These are phyloP conservation scores for Sporisorium sorghi DNA, from an alignment of 1,284 basidiomycete species.

Conservation along the genomic window DNA sequence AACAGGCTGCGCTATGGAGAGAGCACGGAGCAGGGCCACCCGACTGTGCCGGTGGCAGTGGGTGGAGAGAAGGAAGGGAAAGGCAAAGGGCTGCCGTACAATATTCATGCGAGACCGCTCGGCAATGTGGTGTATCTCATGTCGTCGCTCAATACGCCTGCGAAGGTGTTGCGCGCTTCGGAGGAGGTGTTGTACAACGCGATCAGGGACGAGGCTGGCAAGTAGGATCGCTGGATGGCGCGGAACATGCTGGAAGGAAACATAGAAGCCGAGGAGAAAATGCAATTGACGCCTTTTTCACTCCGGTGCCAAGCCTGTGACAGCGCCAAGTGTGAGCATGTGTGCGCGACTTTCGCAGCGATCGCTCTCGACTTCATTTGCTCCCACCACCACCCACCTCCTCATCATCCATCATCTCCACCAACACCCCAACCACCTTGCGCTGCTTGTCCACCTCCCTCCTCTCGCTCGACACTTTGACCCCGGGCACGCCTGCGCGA, in stretches of 20 bases:
- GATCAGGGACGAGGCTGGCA: slow-evolving; percentile 11
- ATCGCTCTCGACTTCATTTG: not conserved
- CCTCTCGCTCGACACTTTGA: slow-evolving; percentile 10
- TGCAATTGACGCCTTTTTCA: not conserved
- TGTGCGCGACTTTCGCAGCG: too few species aligned
- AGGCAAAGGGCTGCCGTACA: slow-evolving; percentile 71
- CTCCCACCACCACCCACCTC: not conserved
- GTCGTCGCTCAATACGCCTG: slow-evolving; percentile 82
- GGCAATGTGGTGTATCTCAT: slow-evolving; percentile 96
- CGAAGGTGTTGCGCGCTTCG: slow-evolving; percentile 59
- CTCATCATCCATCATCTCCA: slow-evolving; percentile 38
- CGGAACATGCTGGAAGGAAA: not conserved
- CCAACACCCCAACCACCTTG: slow-evolving; percentile 29
- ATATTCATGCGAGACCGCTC: slow-evolving; percentile 87
- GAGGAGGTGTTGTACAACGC: slow-evolving; percentile 39
- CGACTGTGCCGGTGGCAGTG: slow-evolving; percentile 24
- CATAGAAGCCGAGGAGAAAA: not conserved
- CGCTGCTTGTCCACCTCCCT: slow-evolving; percentile 24
- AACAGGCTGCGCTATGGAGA: slow-evolving; percentile 40
- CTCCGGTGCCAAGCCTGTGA: not conserved
- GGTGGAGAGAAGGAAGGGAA: slow-evolving; percentile 24
- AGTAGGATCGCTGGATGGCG: not conserved
- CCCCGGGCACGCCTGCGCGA: slow-evolving; percentile 17
- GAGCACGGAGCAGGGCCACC: slow-evolving; percentile 32
- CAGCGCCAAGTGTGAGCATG: not conserved